Conservation (phyloP, 805 yeast genomes). For the Saccharomycopsis synnaedendra region DNA sequence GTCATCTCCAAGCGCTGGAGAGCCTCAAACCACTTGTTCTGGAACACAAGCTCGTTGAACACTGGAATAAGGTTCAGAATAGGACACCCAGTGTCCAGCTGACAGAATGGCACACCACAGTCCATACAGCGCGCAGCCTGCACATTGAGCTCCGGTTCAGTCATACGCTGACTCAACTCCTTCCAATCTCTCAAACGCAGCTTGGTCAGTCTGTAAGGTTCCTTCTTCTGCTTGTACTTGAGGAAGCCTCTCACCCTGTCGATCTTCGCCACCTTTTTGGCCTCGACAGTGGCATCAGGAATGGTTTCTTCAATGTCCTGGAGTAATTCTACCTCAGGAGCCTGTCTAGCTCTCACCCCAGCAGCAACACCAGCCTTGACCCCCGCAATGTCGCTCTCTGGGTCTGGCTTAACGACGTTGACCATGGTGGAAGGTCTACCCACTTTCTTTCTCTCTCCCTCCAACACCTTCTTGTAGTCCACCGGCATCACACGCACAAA, state of each 20-base stretch:
- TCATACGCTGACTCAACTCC: constrained; percentile 70
- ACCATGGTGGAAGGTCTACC: constrained; percentile 56
- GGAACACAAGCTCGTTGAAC: constrained; percentile 93
- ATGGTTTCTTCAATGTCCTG: constrained; percentile 59
- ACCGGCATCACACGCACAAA: constrained; percentile 89
- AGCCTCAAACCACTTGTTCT: constrained; percentile 92
- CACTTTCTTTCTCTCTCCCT: constrained; percentile 57
- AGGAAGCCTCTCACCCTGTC: constrained; percentile 86
- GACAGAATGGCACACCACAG: constrained; percentile 99
- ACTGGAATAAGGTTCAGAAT: constrained; percentile 94
- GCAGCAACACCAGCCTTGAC: constrained; percentile 66
- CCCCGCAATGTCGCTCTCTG: constrained; percentile 77
- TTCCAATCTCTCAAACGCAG: constrained; percentile 84
- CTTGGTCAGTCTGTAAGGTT: constrained; percentile 70
- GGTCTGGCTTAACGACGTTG: constrained; percentile 57
- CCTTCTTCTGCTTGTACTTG: constrained; percentile 85
- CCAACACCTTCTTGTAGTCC: constrained; percentile 85
- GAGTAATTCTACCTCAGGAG: constrained; percentile 80
- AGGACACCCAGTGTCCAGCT: constrained; percentile 96
- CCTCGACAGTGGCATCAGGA: constrained; percentile 53
- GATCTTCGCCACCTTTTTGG: constrained; percentile 46
- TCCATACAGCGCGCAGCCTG: constrained; percentile 99
- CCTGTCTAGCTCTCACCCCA: constrained; percentile 37
- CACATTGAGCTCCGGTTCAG: constrained; percentile 75
- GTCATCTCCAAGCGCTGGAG: constrained; percentile 87